Evolutionary conservation across 495 filamentous ascomycete species (phyloP), one percentile per base, ranked within the genome.

Genomic region (Venustampulla echinocandica): DNA sequence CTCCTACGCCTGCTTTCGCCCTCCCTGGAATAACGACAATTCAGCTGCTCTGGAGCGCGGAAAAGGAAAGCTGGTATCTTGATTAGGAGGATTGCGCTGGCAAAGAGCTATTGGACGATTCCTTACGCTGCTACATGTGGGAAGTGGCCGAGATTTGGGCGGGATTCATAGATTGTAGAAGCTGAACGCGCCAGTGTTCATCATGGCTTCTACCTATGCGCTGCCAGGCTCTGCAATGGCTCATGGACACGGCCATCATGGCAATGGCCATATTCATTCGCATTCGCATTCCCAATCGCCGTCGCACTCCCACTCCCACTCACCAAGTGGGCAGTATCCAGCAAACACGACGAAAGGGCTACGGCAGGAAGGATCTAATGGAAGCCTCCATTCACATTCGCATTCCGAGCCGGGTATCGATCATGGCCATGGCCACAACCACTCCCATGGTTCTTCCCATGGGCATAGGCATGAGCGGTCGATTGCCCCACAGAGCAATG

Each of bases 181-280:
- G n/a, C n/a, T n/a, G n/a, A n/a, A n/a, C n/a, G n/a, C n/a, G n/a
- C n/a, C n/a, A n/a, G n/a, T n/a, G n/a, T n/a, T 2, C n/a, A 49
- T 14, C 18, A 74, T 74, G 71, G 64, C 67, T 24, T 66, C 74
- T 10, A 66, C 72, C 1, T 76, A 75, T 53, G 68, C 67, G 33
- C 62, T 75, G 23, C 73, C 73, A 23, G 63, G 66, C 30, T 62
- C 73, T 27, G 62, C 70, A 18, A 56, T 75, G 38, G 60, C 68
- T 13, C 63, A 71, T 34, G 57, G 53, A 39, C 66, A 70, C 57
- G 56, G 62, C 22, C 62, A 65, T 30, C 64, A 62, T 51, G 58
- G 55, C 5, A 53, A 62, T 28, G 57, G 56, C 18, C 63, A 71
- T 42, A 25, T 42, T 28, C 64, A 74, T 54, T 52, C 55, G 23